Evolutionary conservation across 2,329 filamentous ascomycete genomes (phyloP).

Genomic region (Microdochium trichocladiopsis): DNA sequence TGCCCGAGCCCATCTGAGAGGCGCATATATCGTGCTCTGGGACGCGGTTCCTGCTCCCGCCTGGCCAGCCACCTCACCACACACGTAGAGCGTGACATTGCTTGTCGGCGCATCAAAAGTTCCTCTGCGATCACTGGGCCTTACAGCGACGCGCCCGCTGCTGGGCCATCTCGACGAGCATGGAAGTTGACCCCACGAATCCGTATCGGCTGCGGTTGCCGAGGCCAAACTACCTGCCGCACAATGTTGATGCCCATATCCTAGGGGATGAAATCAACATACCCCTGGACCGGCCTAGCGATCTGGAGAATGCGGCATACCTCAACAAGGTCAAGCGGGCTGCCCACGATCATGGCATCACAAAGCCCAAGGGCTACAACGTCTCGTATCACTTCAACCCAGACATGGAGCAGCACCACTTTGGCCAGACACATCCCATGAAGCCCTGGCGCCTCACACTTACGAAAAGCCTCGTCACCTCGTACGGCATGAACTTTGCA

Average conservation of each 20-base stretch:
- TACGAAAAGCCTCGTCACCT: slow-evolving; percentile 88
- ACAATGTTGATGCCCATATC: slow-evolving; percentile 31
- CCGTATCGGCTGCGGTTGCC: slow-evolving; percentile 45
- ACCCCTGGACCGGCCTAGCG: slow-evolving; percentile 41
- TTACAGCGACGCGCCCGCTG: not conserved
- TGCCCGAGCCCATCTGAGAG: too few species aligned
- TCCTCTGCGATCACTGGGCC: not conserved
- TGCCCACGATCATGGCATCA: slow-evolving; percentile 61
- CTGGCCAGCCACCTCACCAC: too few species aligned
- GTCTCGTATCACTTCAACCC: slow-evolving; percentile 96
- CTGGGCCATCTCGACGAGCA: slow-evolving; percentile 9
- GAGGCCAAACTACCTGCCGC: slow-evolving; percentile 54
- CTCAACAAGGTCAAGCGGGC: slow-evolving; percentile 50
- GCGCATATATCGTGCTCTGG: too few species aligned
- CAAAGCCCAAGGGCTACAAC: slow-evolving; percentile 74
- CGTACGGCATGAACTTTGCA: slow-evolving; percentile 90
- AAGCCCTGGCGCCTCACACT: slow-evolving; percentile 96
- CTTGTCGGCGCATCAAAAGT: not conserved
- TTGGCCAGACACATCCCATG: slow-evolving; percentile 96
- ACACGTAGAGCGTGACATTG: too few species aligned
- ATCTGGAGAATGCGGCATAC: slow-evolving; percentile 49
- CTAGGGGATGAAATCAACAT: slow-evolving; percentile 20
- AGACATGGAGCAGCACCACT: slow-evolving; percentile 92
- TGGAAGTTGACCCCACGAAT: slow-evolving; percentile 31
- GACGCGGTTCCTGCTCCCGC: too few species aligned